phyloP scores from a whole-genome alignment of 331 rosid species.

The Spiraea crenata region DNA sequence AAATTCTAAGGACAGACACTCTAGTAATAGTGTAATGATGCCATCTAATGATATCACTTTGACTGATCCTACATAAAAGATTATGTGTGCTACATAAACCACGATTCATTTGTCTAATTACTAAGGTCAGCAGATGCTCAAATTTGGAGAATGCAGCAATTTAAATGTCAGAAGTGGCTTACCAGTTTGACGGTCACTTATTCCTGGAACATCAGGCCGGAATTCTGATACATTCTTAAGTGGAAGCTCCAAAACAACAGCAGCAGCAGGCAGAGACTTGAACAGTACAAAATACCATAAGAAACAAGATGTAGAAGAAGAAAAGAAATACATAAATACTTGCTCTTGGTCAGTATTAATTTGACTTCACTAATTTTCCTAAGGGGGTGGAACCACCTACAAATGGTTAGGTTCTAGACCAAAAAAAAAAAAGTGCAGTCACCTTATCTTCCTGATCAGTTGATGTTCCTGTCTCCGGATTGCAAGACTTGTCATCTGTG shows the following conservation, averaged over 20 bases:
- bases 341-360: neutral
- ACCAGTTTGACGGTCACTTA: constrained; percentile 67
- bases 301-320: constrained; percentile 24
- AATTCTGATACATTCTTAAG: constrained; percentile 26
- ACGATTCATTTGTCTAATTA: constrained; percentile 6
- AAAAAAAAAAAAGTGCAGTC: constrained; percentile 17
- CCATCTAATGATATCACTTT: neutral
- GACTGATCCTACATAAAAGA: neutral
- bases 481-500: constrained; percentile 68
- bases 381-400: neutral
- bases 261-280: constrained; percentile 28
- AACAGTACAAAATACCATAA: neutral
- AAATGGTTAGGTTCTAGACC: neutral
- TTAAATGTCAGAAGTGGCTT: constrained; percentile 14
- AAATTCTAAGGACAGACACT: neutral
- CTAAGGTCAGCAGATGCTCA: neutral
- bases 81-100: neutral
- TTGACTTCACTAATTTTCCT: neutral
- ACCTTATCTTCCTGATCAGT: constrained; percentile 66
- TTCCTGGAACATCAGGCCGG: constrained; percentile 67
- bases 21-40: neutral
- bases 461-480: constrained; percentile 59
- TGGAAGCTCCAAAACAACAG: constrained; percentile 35
- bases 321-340: constrained; percentile 18
- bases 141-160: constrained; percentile 6